These are phyloP conservation scores for Pestalotiopsis sp. DNA, from an alignment of 2,329 filamentous ascomycete genomes.

Conservation along the genomic window DNA sequence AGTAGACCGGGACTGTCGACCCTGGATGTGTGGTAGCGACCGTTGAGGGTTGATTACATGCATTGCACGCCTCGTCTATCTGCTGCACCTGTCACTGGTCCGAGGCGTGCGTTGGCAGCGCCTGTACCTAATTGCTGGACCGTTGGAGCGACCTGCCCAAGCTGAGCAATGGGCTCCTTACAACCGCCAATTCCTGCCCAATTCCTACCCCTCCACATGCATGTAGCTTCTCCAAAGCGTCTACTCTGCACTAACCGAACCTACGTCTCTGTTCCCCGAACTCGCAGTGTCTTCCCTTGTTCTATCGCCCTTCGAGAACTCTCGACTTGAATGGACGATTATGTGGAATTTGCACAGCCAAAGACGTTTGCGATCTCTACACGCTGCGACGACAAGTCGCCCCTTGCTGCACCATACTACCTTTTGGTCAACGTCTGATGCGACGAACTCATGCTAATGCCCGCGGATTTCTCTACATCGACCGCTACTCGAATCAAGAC, in stretches of 20 bases:
- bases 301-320: not conserved
- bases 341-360: not conserved
- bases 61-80: not conserved
- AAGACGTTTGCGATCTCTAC: too few species aligned
- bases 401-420: too few species aligned
- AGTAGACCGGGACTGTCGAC: not conserved
- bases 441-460: too few species aligned
- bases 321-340: not conserved
- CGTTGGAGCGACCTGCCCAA: not conserved
- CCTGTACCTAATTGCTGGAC: not conserved
- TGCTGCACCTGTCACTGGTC: not conserved
- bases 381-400: too few species aligned
- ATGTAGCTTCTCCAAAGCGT: not conserved
- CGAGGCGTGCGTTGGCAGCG: not conserved
- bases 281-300: not conserved
- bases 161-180: not conserved
- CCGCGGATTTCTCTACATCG: too few species aligned
- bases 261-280: not conserved
- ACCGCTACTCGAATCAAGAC: not conserved
- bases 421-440: too few species aligned
- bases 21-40: not conserved
- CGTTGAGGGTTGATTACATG: not conserved
- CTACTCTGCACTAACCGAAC: not conserved
- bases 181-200: slow-evolving; percentile 3
- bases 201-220: not conserved